Base-by-base conservation (phyloP, 164 flowering plant species). In the Chloranthus sessilifolius region DNA sequence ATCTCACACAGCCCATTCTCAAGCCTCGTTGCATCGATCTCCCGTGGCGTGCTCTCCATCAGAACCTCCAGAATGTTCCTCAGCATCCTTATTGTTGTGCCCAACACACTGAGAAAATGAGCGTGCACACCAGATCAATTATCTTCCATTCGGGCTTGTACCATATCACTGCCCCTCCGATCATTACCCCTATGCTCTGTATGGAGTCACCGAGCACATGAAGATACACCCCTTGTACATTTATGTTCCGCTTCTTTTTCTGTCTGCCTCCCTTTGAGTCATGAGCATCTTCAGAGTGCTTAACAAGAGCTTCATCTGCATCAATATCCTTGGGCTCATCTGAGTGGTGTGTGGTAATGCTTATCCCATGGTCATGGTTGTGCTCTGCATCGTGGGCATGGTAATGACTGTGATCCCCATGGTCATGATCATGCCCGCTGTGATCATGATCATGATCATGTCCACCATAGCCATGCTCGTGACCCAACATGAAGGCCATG, bases 41-140 rank as follows among this genome's bases (percentile, higher is more conserved):
- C 95, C 47, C 96, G 68, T 0, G 96, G 96, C 0, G 96, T 88
- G 72, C 88, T 85, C 76, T 88, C 95, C 96, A 88, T 85, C 43
- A 88, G 72, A 21, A 88, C 95, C 56, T 88, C 95, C 44, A 82
- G 58, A 38, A 85, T 85, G 63, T 58, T 81, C 8, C 95, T 60
- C 43, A 85, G 52, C 95, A 88, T 88, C 51, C 64, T 75, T 55
- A 88, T 69, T 0, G 96, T 85, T 1, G 95, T 85, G 26, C 59
- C 74, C 53, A 88, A 50, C n/a, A 85, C 96, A 67, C 68, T 0
- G 96, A 88, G 60, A 88, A 85, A 10, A 83, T 38, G 5, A 85
- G 81, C 1, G 96, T 88, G 74, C 96, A 85, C 47, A 88, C 79
- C 26, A 83, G 58, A 53, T 88, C 96, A 20, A 88, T 73, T 17